These are phyloP conservation scores for Solanum corneliomulleri DNA, from an alignment of 257 asterid genomes.

Conservation along the genomic window DNA sequence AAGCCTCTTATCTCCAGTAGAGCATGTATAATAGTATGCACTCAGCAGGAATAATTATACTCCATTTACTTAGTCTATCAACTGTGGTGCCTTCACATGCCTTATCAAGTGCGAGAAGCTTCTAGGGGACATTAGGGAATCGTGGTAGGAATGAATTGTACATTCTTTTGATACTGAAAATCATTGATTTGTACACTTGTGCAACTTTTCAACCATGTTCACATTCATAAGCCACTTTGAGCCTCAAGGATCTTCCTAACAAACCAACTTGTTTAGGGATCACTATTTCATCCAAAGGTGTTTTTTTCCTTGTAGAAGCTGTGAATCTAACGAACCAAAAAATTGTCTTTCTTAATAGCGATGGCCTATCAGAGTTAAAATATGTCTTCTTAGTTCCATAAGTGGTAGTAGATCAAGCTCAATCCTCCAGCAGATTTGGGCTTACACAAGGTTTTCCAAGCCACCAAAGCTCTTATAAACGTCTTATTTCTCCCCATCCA, in stretches of 20 bases:
- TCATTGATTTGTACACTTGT: too few relatives aligned
- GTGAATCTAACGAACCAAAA: neutral
- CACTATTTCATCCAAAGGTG: neutral
- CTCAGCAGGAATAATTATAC: neutral
- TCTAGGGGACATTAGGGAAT: neutral
- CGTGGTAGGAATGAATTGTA: neutral
- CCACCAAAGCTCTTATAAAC: neutral
- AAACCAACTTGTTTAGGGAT: neutral
- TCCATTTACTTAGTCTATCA: neutral
- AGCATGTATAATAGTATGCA: too few relatives aligned
- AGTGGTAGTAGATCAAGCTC: neutral
- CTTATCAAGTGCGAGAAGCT: neutral
- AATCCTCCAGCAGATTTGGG: neutral
- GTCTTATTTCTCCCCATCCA: neutral
- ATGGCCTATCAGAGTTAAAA: rapidly evolving
- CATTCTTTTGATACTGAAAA: neutral
- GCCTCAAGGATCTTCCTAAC: neutral
- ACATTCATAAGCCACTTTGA: neutral
- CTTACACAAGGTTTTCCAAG: neutral
- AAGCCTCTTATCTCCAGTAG: too few relatives aligned
- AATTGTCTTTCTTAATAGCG: neutral
- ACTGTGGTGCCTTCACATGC: neutral
- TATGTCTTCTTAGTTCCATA: neutral
- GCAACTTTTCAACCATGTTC: neutral
- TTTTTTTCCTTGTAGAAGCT: neutral